These are phyloP conservation scores for Serpula lacrymans DNA, from an alignment of 768 basidiomycete genomes.

Conservation along the genomic window DNA sequence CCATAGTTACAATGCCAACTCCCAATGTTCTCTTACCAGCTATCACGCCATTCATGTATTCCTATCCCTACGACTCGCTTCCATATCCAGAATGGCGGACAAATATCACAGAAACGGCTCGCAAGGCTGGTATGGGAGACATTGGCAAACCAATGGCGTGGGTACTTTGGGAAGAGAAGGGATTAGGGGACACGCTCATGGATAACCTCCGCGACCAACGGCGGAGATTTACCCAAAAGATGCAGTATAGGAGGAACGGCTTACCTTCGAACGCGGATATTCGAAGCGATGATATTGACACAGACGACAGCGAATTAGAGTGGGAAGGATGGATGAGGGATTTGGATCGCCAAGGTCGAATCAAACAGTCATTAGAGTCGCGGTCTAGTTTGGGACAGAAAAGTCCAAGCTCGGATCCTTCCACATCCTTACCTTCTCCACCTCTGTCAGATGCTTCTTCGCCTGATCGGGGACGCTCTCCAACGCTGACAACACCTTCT, in stretches of 20 bases:
- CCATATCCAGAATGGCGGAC: conserved; percentile 70
- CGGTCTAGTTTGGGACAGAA: conserved; percentile 1
- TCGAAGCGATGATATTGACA: conserved; percentile 35
- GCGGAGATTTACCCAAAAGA: conserved; percentile 18
- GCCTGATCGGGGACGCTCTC: conserved; percentile 15
- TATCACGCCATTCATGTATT: conserved; percentile 23
- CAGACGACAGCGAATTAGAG: conserved; percentile 52
- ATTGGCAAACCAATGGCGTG: conserved; percentile 52
- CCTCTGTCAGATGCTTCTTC: conserved; percentile 25
- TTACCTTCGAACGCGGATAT: conserved; percentile 5
- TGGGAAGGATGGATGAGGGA: conserved; percentile 69
- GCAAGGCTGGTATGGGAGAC: conserved; percentile 57
- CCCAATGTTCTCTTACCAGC: conserved; percentile 10
- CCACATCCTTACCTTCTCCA: conserved; percentile 20
- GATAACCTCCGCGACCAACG: conserved; percentile 21
- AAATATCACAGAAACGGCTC: conserved; percentile 46
- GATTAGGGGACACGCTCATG: conserved; percentile 12
- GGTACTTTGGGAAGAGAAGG: conserved; percentile 33
- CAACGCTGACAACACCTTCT: conserved; percentile 8
- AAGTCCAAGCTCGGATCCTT: neutral
- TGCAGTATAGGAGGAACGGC: conserved; percentile 14
- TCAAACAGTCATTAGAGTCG: conserved; percentile 10
- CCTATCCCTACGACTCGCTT: conserved; percentile 33
- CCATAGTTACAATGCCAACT: conserved; percentile 59
- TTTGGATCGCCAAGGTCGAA: conserved; percentile 36